A percentile compares a stretch with the other conserved stretches of the same genome.
Conservation (phyloP, 2,329 filamentous ascomycete genomes). For the Neophaeococcomyces mojaviensis region DNA sequence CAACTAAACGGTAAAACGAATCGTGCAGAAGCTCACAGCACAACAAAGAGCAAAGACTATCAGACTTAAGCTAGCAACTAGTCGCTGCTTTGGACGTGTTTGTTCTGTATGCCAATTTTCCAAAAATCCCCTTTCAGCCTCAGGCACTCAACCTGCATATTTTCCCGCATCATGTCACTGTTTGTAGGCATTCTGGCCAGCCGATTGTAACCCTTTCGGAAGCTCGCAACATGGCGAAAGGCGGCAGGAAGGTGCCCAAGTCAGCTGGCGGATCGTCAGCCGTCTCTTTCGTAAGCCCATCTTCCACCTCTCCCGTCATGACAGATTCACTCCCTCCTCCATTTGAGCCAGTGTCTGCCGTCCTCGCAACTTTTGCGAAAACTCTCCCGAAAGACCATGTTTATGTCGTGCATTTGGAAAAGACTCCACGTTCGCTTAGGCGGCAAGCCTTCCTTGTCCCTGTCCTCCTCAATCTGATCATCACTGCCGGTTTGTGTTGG, state of each 20-base stretch:
- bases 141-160: too few species aligned
- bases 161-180: too few species aligned
- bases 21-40: too few species aligned
- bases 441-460: constrained; percentile 76
- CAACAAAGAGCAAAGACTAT: too few species aligned
- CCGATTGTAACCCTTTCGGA: too few species aligned
- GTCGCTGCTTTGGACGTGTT: too few species aligned
- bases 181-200: too few species aligned
- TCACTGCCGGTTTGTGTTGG: constrained; percentile 58
- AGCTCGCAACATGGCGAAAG: constrained; percentile 5
- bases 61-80: too few species aligned
- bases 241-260: constrained; percentile 1
- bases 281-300: background rate
- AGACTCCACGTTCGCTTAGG: constrained; percentile 62
- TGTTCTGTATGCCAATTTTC: too few species aligned
- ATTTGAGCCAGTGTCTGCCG: constrained; percentile 17
- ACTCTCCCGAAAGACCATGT: constrained; percentile 61
- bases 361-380: constrained; percentile 46
- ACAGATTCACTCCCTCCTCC: constrained; percentile 14
- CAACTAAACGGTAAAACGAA: too few species aligned
- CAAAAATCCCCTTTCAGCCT: too few species aligned
- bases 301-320: background rate
- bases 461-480: constrained; percentile 63
- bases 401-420: constrained; percentile 80
- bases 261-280: background rate